phyloP scores from a whole-genome alignment of 805 yeast genomes.

The Kregervanrija pseudodelftensis region DNA sequence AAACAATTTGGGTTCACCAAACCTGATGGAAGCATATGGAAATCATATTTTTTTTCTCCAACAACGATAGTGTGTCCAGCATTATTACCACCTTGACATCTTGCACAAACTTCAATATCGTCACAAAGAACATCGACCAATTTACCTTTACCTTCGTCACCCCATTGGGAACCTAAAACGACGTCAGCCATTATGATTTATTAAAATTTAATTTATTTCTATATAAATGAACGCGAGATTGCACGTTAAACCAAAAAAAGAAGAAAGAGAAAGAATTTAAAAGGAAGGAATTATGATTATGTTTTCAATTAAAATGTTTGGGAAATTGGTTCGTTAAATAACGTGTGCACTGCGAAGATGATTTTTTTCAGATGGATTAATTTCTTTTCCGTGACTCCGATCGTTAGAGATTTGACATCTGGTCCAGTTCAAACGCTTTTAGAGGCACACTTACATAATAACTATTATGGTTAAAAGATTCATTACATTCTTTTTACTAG shows the following conservation, averaged over 20 bases:
- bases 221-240: conserved; percentile 3
- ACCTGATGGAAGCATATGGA: conserved; percentile 99
- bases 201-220: not conserved
- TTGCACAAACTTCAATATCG: conserved; percentile 90
- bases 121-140: conserved; percentile 93
- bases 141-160: conserved; percentile 99
- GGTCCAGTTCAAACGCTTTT: too few species aligned
- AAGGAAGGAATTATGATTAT: not conserved
- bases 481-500: too few species aligned
- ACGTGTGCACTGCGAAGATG: conserved; percentile 8
- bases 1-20: conserved; percentile 86
- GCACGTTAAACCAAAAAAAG: conserved; percentile 8
- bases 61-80: conserved; percentile 99
- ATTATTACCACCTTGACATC: conserved; percentile 98
- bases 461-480: too few species aligned
- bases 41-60: conserved; percentile 80
- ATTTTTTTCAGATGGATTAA: not conserved
- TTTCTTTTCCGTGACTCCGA: too few species aligned
- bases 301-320: not conserved
- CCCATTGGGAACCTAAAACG: conserved; percentile 99
- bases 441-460: too few species aligned
- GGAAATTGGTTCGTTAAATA: conserved; percentile 3
- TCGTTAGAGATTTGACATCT: too few species aligned
- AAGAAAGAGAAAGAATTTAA: not conserved
- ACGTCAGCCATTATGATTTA: conserved; percentile 62